Percentiles rank a stretch among this genome's conserved stretches.
Conservation (phyloP, 352 stramenopile genomes). For the Globisporangium yorkense region DNA sequence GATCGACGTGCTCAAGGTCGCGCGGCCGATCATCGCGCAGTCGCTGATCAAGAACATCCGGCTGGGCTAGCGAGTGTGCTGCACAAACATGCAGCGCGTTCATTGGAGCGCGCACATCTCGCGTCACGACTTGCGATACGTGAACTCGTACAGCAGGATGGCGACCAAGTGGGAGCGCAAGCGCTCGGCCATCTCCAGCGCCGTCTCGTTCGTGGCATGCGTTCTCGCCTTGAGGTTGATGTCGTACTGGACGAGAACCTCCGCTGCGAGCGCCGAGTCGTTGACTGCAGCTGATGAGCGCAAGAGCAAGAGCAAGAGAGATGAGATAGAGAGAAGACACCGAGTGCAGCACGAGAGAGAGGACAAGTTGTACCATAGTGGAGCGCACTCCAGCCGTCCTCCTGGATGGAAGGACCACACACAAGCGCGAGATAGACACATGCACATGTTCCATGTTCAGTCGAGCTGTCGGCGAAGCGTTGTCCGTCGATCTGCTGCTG, state of each 20-base stretch:
- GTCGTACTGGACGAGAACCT: slow-evolving; percentile 64
- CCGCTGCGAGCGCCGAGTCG: slow-evolving; percentile 54
- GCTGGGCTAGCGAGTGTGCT: slow-evolving; percentile 8
- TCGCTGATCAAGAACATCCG: slow-evolving; percentile 81
- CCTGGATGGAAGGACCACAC: slow-evolving; percentile 23
- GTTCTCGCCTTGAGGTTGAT: slow-evolving; percentile 52
- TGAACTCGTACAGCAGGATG: slow-evolving; percentile 68
- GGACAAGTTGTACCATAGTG: slow-evolving; percentile 52
- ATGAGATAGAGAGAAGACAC: slow-evolving; percentile 15
- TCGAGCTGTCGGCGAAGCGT: not conserved
- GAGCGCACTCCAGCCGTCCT: slow-evolving; percentile 69
- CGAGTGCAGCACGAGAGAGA: not conserved
- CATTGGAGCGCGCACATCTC: not conserved
- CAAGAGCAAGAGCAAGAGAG: slow-evolving; percentile 7
- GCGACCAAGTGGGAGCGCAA: slow-evolving; percentile 66
- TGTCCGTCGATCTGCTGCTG: not conserved
- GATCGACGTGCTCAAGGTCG: slow-evolving; percentile 85
- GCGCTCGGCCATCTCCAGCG: slow-evolving; percentile 72
- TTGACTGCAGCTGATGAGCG: slow-evolving; percentile 46
- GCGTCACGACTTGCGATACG: slow-evolving; percentile 36
- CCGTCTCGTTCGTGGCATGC: slow-evolving; percentile 64
- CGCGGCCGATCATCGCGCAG: slow-evolving; percentile 91
- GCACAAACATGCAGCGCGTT: slow-evolving; percentile 1
- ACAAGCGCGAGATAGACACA: slow-evolving; percentile 1
- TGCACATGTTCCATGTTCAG: not conserved